Percentiles rank a stretch among this genome's conserved stretches.
phyloP scores from a whole-genome alignment of 345 rosid genomes.

The Citrus mangshanensis region DNA sequence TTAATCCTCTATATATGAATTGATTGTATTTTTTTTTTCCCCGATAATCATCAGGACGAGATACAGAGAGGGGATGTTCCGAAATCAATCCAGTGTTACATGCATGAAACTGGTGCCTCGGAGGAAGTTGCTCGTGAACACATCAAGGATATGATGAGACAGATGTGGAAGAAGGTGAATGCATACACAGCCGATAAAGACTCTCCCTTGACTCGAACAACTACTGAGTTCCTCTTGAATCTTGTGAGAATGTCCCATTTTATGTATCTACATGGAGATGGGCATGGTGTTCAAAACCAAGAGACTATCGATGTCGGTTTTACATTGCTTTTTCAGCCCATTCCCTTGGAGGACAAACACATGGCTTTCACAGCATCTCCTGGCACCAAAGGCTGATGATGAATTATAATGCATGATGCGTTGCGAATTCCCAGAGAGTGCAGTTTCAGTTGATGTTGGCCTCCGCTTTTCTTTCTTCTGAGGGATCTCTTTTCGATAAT shows the following conservation, averaged over 20 bases:
- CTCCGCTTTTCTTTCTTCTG: too few species aligned
- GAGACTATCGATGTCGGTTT: not conserved
- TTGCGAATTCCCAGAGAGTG: too few species aligned
- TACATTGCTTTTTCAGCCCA: constrained; percentile 2
- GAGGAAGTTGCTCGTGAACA: constrained; percentile 25
- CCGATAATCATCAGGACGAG: constrained; percentile 15
- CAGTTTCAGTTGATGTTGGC: too few species aligned
- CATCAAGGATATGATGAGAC: constrained; percentile 12
- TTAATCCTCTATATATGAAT: too few species aligned
- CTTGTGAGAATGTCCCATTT: constrained; percentile 1
- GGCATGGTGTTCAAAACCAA: not conserved
- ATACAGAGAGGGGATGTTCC: constrained; percentile 30
- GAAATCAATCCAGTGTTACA: constrained; percentile 38
- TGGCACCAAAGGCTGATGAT: too few species aligned
- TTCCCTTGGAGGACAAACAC: not conserved
- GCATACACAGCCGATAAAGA: not conserved
- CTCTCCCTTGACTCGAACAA: not conserved
- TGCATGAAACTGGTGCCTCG: constrained; percentile 30
- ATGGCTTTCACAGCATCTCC: not conserved
- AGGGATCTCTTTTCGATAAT: too few species aligned
- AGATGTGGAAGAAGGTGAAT: constrained; percentile 30
- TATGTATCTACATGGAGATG: constrained; percentile 12
- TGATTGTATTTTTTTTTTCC: not conserved
- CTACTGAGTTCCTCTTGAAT: not conserved
- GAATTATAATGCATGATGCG: too few species aligned